Evolutionary conservation across 2,329 filamentous ascomycete genomes (phyloP).

Genomic region (Basipetospora sp.): DNA sequence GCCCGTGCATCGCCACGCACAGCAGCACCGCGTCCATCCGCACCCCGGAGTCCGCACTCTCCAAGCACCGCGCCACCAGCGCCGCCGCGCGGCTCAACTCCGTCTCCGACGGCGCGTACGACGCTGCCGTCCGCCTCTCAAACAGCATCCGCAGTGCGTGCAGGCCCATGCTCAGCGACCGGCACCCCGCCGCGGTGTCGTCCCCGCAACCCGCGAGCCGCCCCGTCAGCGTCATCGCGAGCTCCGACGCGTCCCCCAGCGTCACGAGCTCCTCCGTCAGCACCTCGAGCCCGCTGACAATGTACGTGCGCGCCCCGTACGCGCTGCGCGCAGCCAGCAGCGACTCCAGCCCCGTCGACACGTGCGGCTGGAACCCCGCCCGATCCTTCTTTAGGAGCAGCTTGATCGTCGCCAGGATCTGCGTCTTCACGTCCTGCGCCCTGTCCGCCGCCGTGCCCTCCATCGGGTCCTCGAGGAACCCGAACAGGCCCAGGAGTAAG

Average conservation of each 20-base stretch:
- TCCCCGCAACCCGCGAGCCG: conserved; percentile 31
- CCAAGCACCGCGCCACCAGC: conserved; percentile 42
- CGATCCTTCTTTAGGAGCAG: conserved; percentile 55
- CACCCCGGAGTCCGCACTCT: conserved; percentile 46
- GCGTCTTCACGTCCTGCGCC: conserved; percentile 56
- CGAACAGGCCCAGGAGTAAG: conserved; percentile 52
- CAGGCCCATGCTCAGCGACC: conserved; percentile 47
- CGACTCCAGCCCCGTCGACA: conserved; percentile 51
- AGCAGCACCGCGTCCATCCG: conserved; percentile 65
- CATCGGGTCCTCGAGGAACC: conserved; percentile 52
- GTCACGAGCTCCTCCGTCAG: conserved; percentile 57
- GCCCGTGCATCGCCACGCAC: conserved; percentile 56
- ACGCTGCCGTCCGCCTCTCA: conserved; percentile 23
- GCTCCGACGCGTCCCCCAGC: conserved; percentile 49
- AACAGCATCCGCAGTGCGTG: conserved; percentile 48
- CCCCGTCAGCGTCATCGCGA: conserved; percentile 37
- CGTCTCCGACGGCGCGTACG: conserved; percentile 33
- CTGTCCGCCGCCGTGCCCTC: conserved; percentile 44
- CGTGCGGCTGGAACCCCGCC: conserved; percentile 51
- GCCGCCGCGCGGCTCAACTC: conserved; percentile 37
- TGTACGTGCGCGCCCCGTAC: conserved; percentile 56
- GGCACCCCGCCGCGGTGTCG: conserved; percentile 28
- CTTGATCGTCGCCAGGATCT: conserved; percentile 60
- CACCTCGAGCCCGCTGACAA: conserved; percentile 59
- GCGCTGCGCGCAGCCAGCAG: conserved; percentile 49